Base-by-base conservation (phyloP, 228 moss, liverwort and hornwort genomes). In the Sphagnum fallax region DNA sequence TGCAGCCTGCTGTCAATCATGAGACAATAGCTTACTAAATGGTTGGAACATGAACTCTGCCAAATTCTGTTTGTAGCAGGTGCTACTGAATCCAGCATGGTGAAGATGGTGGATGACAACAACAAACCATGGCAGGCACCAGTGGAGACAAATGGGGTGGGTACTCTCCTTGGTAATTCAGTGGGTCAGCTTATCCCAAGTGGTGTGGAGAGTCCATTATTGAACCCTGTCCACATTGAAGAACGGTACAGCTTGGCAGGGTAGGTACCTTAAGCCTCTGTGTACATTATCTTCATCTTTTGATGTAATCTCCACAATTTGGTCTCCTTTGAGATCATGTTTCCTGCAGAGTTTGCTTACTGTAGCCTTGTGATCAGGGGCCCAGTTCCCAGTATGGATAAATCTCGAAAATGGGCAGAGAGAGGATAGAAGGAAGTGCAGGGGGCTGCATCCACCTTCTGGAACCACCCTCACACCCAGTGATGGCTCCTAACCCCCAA, bases 211-310 rank as follows among this genome's bases (percentile, higher is more conserved):
- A 32, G n/a, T 6, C 7, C 16, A 16, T 62, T 14, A 13, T 50
- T 65, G 6, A 11, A n/a, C 6, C 6, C 65, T 50, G 14, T 65
- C 49, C 63, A 64, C 8, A 13, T 50, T 50, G 65, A 50, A 10
- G 65, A 65, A 32, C 48, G 65, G 65, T 65, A 48, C 65, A 65
- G 65, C 65, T 65, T 65, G 10, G 65, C 65, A 65, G 65, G 65
- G 65, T 65, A 65, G 1, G 50, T 65, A 62, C 62, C 15, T 4
- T 50, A 65, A 32, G 32, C 32, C 32, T 32, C 32, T 32, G 32
- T 32, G 2, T 32, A 32, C 32, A 32, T 32, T 32, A 32, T 32
- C 32, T 32, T 32, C 32, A 32, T 32, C 32, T 32, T 32, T 32
- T 32, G 32, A 32, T 32, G 32, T 32, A 32, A 32, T 32, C 32